Percentiles rank a stretch among this genome's conserved stretches.
Conservation (phyloP, 371 early-diverging fungal genomes). For the Entomophthora muscae region DNA sequence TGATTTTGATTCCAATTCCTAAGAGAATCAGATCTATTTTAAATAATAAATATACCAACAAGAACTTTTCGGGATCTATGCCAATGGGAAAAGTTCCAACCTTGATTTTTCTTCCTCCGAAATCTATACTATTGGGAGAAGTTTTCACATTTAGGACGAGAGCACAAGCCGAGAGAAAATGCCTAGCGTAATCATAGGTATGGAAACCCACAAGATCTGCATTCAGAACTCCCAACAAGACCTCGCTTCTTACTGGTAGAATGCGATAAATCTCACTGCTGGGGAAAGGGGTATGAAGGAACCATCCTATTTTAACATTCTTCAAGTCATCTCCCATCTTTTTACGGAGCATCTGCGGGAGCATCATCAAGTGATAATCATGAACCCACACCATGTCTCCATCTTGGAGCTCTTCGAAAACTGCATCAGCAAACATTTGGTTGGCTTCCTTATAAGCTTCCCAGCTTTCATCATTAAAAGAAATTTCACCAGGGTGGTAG, state of each 20-base stretch:
- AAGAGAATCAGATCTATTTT: background rate
- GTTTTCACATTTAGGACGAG: conserved; percentile 82
- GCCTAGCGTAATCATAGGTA: conserved; percentile 97
- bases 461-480: conserved; percentile 84
- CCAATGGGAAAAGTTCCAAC: conserved; percentile 99
- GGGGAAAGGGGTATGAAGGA: conserved; percentile 98
- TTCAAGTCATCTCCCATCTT: conserved; percentile 19
- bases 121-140: conserved; percentile 82
- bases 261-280: conserved; percentile 72
- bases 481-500: conserved; percentile 93
- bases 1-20: conserved; percentile 42
- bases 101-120: conserved; percentile 69
- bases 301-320: conserved; percentile 92
- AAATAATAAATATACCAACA: conserved; percentile 22
- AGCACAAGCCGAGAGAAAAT: conserved; percentile 92
- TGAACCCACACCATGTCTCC: conserved; percentile 99
- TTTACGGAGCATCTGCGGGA: conserved; percentile 74
- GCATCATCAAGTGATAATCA: conserved; percentile 97
- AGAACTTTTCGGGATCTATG: conserved; percentile 93
- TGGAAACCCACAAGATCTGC: conserved; percentile 96
- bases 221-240: conserved; percentile 78
- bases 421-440: conserved; percentile 70
- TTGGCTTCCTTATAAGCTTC: conserved; percentile 92
- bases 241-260: conserved; percentile 77
- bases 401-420: conserved; percentile 61